Base-by-base conservation (phyloP, 2,329 filamentous ascomycete genomes). In the Penicillium frequentans region DNA sequence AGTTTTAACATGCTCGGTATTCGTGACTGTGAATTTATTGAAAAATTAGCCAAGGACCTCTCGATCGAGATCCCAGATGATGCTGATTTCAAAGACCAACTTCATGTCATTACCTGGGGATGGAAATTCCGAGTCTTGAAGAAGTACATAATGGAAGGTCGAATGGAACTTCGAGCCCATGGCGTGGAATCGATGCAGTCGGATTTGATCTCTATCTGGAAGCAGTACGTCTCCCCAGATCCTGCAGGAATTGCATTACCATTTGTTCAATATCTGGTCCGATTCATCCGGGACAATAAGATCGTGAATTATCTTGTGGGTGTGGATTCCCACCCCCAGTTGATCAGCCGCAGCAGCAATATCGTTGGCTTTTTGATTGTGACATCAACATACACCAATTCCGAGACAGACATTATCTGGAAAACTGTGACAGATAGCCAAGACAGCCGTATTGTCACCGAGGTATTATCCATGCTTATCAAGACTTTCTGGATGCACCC, bases 261-360 rank as follows among this genome's bases (percentile, higher is more conserved):
- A 1, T 79, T 90, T 49, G 78, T 93, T 61, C 80, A 83, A 13
- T 88, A 89, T 64, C 78, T 96, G 52, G 86, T 90, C 5, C 79
- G 84, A 24, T 88, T 90, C 62, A 79, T 98, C 33, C 80, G 88
- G 16, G 77, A 82, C 7, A 88, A 89, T 39, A 86, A 87, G 52
- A 79, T 98, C 26, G 84, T 96, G 24, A 86, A 92, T 57, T 98
- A 97, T 73, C 86, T 99, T 46, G 84, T 97, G 51, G 91, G 93
- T 2, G 87, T 93, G 14, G 92, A 92, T 55, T 97, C 93, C 31
- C 95, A 98, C 68, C 91, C 93, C 1, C 92, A 96, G 69, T 86
- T 98, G 52, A 95, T 96, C 21, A 82, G 84, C 35, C 86, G 92
- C 64, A 90, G 90, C 67, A 82, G 84, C 42, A 96, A 96, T 61